Percentiles rank a stretch among this genome's conserved stretches.
Conservation (phyloP, 2,329 filamentous ascomycete species). For the Didymella pinodella region DNA sequence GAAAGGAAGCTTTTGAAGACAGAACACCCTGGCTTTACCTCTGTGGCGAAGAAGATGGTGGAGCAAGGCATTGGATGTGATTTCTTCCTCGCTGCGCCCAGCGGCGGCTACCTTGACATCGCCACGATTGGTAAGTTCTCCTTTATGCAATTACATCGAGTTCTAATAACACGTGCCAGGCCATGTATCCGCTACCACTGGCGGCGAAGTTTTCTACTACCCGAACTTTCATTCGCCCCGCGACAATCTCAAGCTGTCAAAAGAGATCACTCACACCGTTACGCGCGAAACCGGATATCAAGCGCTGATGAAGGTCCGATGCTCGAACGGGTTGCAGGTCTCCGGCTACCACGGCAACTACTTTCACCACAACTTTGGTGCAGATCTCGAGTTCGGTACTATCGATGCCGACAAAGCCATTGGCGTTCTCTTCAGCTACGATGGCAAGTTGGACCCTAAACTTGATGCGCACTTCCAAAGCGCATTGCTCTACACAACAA, state of each 20-base stretch:
- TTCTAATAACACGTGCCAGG: constrained; percentile 57
- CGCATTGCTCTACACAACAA: constrained; percentile 91
- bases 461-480: constrained; percentile 98
- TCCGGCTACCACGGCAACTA: constrained; percentile 96
- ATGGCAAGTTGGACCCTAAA: constrained; percentile 96
- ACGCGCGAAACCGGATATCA: constrained; percentile 93
- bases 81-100: constrained; percentile 92
- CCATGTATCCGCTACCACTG: constrained; percentile 85
- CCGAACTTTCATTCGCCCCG: constrained; percentile 92
- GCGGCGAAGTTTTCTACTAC: constrained; percentile 95
- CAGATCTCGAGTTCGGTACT: constrained; percentile 90
- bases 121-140: constrained; percentile 78
- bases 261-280: constrained; percentile 86
- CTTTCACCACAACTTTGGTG: constrained; percentile 91
- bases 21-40: constrained; percentile 87
- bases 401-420: constrained; percentile 95
- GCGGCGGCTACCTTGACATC: constrained; percentile 90
- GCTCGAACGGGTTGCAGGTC: constrained; percentile 94
- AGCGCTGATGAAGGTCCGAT: constrained; percentile 96
- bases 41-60: constrained; percentile 86
- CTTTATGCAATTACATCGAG: background rate
- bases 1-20: constrained; percentile 93
- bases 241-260: constrained; percentile 81
- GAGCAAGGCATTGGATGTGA: constrained; percentile 86
- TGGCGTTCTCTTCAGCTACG: constrained; percentile 89